Evolutionary conservation across 2,329 filamentous ascomycete genomes (phyloP), one percentile per base, ranked within the genome.

Genomic region (Calonectria fujianensis): DNA sequence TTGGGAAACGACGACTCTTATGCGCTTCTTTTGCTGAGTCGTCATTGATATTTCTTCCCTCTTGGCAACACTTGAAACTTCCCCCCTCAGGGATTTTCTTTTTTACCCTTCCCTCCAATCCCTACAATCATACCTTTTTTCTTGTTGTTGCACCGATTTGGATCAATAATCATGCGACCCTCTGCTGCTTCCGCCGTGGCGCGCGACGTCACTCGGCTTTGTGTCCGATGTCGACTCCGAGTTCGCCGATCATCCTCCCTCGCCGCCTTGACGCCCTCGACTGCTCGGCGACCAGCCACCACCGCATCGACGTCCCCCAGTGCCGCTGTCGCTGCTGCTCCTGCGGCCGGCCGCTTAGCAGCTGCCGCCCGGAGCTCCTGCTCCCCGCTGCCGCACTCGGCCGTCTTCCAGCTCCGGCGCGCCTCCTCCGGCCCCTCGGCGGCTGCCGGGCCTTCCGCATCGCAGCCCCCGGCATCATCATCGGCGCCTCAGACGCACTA

Each of bases 401-500:
- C 57, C 18, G 20, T 75, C 37, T 45, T 71, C 29, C 76, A 76
- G 59, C 66, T 39, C 69, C 75, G 74, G 32, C 61, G 74, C 68
- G 64, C 63, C 70, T 77, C 75, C 72, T 77, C 75, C 73, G 51
- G 75, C 52, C 31, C 63, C 64, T 71, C 72, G 59, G 50, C 52
- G 39, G 50, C 78, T 61, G 61, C 76, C 51, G 72, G 71, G 61
- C 39, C 65, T 14, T 69, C 78, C 37, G 29, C 69, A 45, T 45
- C 68, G 32, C 54, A 73, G 59, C 45, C 74, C n/a, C 20, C 68
- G 24, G 59, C 78, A 69, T 76, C 63, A 65, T 77, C 78, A 74
- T 39, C 35, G 35, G 10, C 37, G 41, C 76, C 81, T 20, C 69
- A 72, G 37, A 95, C 93, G 70, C 92, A 96, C 89, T 98, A 98